Conservation (phyloP, 2,329 filamentous ascomycete species). For the Ceratocystis eucalypticola region DNA sequence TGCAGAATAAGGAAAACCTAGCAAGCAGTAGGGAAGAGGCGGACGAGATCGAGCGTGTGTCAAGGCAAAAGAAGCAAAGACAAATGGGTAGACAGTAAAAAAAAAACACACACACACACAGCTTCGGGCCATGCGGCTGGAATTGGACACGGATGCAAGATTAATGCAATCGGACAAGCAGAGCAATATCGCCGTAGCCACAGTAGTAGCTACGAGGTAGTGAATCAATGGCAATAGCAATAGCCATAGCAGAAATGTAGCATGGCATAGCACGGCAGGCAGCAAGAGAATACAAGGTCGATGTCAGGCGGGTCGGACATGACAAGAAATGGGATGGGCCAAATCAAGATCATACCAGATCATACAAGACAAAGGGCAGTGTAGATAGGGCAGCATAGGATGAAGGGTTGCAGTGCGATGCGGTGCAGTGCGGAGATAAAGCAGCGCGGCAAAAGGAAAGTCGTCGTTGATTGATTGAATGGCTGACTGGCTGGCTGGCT, state of each 20-base stretch:
- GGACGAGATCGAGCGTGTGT: not conserved
- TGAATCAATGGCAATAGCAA: no score
- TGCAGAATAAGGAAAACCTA: not conserved
- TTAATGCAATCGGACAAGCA: not conserved
- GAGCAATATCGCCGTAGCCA: not conserved
- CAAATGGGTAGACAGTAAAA: not conserved
- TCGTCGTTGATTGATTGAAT: not conserved
- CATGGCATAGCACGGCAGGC: not conserved
- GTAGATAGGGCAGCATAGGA: not conserved
- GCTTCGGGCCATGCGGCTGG: not conserved
- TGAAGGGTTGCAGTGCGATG: not conserved
- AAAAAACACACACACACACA: not conserved
- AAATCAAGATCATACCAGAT: no score
- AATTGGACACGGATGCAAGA: constrained; percentile 2
- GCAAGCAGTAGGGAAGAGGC: not conserved
- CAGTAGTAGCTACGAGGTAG: not conserved
- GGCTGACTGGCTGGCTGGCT: not conserved
- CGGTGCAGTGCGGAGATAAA: not conserved
- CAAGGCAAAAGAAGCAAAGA: not conserved
- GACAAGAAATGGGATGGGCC: no score
- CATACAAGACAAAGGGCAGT: no score
- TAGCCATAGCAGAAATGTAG: not conserved
- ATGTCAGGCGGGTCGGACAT: no score
- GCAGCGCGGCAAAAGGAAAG: not conserved
- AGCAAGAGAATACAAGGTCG: not conserved